These are phyloP conservation scores for Sutorius australiensis DNA, from an alignment of 768 basidiomycete genomes.

Conservation along the genomic window DNA sequence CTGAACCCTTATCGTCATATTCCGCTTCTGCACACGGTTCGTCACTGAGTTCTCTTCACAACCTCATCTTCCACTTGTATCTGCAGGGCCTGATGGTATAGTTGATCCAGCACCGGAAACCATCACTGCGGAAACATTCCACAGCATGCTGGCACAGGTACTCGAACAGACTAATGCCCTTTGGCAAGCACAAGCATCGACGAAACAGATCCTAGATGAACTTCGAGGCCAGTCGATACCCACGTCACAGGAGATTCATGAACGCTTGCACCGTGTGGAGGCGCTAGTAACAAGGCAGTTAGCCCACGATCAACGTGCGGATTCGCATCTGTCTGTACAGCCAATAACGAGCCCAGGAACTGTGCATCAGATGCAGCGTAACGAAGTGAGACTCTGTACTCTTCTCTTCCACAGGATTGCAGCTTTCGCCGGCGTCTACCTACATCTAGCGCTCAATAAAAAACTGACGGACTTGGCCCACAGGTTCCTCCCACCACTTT, in stretches of 20 bases:
- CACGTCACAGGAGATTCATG: slow-evolving; percentile 29
- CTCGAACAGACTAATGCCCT: slow-evolving; percentile 56
- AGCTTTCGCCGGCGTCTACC: background rate
- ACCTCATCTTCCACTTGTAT: background rate
- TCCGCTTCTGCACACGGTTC: background rate
- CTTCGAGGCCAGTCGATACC: slow-evolving; percentile 43
- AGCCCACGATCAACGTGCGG: background rate
- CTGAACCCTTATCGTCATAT: background rate
- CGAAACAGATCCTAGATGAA: slow-evolving; percentile 56
- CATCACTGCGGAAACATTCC: slow-evolving; percentile 41
- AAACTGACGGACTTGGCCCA: background rate
- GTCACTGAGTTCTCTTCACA: background rate
- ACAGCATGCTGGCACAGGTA: slow-evolving; percentile 52
- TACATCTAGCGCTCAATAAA: background rate
- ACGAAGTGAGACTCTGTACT: background rate
- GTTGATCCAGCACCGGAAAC: slow-evolving; percentile 21
- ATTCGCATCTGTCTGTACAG: background rate
- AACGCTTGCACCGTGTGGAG: slow-evolving; percentile 22
- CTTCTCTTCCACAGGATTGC: background rate
- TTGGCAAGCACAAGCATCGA: slow-evolving; percentile 53
- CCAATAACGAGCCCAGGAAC: background rate
- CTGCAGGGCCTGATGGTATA: slow-evolving; percentile 23
- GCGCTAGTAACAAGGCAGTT: slow-evolving; percentile 5
- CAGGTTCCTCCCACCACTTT: background rate
- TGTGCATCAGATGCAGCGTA: background rate